A percentile compares a stretch with the other conserved stretches of the same genome.
phyloP scores from a whole-genome alignment of 139 green algal species.

The Choricystis sp. region DNA sequence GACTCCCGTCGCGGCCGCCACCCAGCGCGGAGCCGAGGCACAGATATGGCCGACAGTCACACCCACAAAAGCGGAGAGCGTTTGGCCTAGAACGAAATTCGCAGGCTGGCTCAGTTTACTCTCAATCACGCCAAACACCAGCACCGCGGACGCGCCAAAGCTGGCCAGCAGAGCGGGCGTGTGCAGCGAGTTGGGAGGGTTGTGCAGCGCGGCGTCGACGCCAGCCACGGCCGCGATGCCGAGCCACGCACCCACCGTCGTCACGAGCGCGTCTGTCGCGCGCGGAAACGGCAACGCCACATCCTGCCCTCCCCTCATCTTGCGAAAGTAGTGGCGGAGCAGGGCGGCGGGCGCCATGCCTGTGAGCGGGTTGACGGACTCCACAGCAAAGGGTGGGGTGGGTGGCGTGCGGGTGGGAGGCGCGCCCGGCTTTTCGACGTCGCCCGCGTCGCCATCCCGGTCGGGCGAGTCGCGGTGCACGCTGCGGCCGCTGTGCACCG shows the following conservation, averaged over 20 bases:
- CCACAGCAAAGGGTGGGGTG: too few relatives aligned
- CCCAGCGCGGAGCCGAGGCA: conserved; percentile 7
- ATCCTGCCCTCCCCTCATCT: background rate
- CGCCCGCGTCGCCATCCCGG: too few relatives aligned
- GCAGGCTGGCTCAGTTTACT: conserved; percentile 15
- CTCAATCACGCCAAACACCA: conserved; percentile 10
- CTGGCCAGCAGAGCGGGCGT: background rate
- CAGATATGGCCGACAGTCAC: conserved; percentile 7
- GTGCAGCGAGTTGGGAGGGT: background rate
- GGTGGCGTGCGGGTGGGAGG: too few relatives aligned
- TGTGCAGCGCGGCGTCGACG: background rate
- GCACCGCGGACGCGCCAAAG: conserved; percentile 2
- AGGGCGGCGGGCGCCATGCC: too few relatives aligned
- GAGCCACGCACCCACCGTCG: background rate
- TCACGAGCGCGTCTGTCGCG: background rate
- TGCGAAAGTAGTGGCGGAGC: background rate
- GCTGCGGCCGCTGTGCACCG: too few relatives aligned
- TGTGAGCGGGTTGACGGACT: background rate
- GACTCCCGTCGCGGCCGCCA: conserved; percentile 13
- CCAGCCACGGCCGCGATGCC: background rate
- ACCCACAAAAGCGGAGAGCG: conserved; percentile 10
- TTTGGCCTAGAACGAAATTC: conserved; percentile 15
- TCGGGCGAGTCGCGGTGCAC: too few relatives aligned
- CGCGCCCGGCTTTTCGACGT: too few relatives aligned
- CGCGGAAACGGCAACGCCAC: background rate